Evolutionary conservation across 1,139 yeast genomes (phyloP).

Genomic region (Taphrina deformans): DNA sequence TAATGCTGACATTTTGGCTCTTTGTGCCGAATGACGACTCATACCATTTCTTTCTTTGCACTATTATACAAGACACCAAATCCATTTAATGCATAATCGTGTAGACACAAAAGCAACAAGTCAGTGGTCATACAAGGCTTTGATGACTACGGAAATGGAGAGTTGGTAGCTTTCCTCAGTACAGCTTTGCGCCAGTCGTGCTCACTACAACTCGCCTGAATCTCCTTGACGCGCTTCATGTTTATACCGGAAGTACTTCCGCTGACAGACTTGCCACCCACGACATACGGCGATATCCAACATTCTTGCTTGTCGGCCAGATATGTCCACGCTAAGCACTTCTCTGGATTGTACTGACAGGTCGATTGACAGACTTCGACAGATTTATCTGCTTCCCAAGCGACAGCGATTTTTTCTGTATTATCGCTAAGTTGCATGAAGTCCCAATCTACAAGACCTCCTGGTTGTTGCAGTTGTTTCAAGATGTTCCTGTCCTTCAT

Average conservation of each 20-base stretch:
- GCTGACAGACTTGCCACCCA: neutral
- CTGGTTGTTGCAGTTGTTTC: neutral
- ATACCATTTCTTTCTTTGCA: too few species aligned
- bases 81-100: too few species aligned
- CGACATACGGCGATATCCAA: neutral
- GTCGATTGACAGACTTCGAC: neutral
- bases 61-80: too few species aligned
- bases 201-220: neutral
- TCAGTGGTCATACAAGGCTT: too few species aligned
- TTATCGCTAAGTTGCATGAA: neutral
- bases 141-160: neutral
- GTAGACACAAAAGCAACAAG: too few species aligned
- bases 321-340: slow-evolving; percentile 23
- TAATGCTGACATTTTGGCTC: slow-evolving; percentile 10
- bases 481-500: neutral
- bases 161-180: neutral
- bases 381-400: neutral
- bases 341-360: neutral
- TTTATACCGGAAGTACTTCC: slow-evolving; percentile 12
- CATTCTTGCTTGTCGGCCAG: slow-evolving; percentile 5
- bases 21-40: slow-evolving; percentile 1
- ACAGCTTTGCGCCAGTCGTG: slow-evolving; percentile 13
- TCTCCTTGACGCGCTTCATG: neutral
- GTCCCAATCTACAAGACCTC: slow-evolving; percentile 7
- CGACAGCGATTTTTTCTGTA: neutral